Base-by-base conservation (phyloP, 2,329 filamentous ascomycete genomes). In the Verticillium nonalfalfae region DNA sequence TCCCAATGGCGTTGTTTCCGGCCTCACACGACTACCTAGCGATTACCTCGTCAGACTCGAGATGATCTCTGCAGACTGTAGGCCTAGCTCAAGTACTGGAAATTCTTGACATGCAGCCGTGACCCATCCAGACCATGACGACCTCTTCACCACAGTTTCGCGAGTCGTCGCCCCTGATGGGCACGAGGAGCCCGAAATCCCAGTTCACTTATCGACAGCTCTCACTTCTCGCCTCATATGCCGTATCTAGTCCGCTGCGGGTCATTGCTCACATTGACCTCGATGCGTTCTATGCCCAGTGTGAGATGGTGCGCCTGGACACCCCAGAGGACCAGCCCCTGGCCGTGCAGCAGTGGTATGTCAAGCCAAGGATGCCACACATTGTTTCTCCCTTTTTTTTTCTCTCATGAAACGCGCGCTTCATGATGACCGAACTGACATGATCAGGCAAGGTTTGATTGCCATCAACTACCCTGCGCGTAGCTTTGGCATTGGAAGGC, bases 231-330 rank as follows among this genome's bases (percentile, higher is more conserved):
- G 85, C 88, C 7, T 82, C 87, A 10, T 92, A 84, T 66, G 87
- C 85, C 38, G 81, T 88, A 0, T 85, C 86, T 9, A 92, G 86
- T 58, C 94, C 94, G 1, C 81, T 99, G 39, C 88, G 95, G 56
- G 90, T 96, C 34, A 86, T 97, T 67, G 91, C 92, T 7, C 93
- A 97, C 73, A 87, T 98, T 65, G 95, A 99, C 70, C 87, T 99
- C 63, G 95, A 99, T 83, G 94, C 94, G 45, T 99, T 99, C 76
- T 99, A 99, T 74, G 90, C 90, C 3, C 95, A 99, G 79, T 97
- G 93, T 72, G 95, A 99, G 76, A 96, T 93, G 84, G 87, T 97
- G 10, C 87, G 95, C 7, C 81, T 98, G 55, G 88, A 87, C 13
- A 79, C 90, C 11, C 79, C 89, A 14, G 87, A 91, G 64, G 85